Evolutionary conservation across 2,329 filamentous ascomycete species (phyloP), one percentile per base, ranked within the genome.

Genomic region (Penicillium sp.): DNA sequence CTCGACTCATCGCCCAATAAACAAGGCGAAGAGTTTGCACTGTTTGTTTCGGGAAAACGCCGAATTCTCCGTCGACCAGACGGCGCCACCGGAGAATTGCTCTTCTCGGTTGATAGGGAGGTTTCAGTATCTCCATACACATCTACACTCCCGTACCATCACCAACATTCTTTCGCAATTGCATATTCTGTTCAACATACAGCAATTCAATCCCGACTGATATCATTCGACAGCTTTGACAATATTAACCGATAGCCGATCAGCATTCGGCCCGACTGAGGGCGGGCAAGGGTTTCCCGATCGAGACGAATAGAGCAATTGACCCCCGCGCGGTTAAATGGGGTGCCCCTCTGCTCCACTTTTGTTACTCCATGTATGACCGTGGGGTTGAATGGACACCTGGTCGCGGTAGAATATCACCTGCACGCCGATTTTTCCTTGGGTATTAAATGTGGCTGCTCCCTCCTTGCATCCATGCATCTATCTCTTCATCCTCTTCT

Each of bases 41-140:
- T 39, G 42, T 56, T 53, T 56, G 31, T 24, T 16, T 14, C 34
- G 44, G 53, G 32, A 45, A 54, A 54, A 45, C 24, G 40, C 44
- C 41, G 48, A 52, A 60, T 57, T 57, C 55, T 64, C 60, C 63
- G 65, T 61, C 59, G 61, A 62, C 55, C 56, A 59, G 48, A 38
- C 42, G 27, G 43, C 48, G 24, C 42, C 42, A n/a, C 65, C 64
- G 64, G 64, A 65, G 51, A 67, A 63, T 67, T 67, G 45, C 64
- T 62, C 42, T 48, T 63, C 55, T 51, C 50, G 44, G 60, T 54
- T 44, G 42, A 44, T 32, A 44, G 27, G 18, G 27, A 45, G 34
- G 45, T 21, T 39, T 21, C 38, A 40, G 6, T 40, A 40, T 21
- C 16, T 8, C n/a, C 10, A 18, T 10, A 7, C 13, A 13, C 13